Evolutionary conservation across 2,329 filamentous ascomycete species (phyloP).

Genomic region (Xylariaceae sp.): DNA sequence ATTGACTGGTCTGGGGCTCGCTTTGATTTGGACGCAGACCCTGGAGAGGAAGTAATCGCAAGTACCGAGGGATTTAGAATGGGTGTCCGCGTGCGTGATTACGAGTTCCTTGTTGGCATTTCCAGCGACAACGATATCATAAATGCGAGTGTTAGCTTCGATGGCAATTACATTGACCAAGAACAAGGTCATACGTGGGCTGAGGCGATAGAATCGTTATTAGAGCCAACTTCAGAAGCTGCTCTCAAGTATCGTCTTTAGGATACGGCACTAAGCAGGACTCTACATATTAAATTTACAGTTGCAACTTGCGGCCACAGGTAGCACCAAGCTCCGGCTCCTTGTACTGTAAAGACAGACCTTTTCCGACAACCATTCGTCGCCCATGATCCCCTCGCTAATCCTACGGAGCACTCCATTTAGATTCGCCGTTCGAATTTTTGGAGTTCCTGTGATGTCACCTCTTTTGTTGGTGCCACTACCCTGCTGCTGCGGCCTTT

Average conservation of each 20-base stretch:
- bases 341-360: too few relatives aligned
- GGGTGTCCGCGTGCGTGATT: conserved; percentile 10
- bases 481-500: not conserved
- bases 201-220: conserved; percentile 11
- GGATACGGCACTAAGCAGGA: not conserved
- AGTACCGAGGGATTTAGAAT: conserved; percentile 8
- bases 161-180: conserved; percentile 16
- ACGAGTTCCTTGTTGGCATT: conserved; percentile 14
- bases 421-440: too few relatives aligned
- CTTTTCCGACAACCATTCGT: too few relatives aligned
- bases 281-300: too few relatives aligned
- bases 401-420: too few relatives aligned
- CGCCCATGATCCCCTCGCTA: too few relatives aligned
- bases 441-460: too few relatives aligned
- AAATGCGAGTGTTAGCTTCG: conserved; percentile 12
- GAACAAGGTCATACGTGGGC: conserved; percentile 5
- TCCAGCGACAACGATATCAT: conserved; percentile 12
- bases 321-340: too few relatives aligned
- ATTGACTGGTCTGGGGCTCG: conserved; percentile 10
- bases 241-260: conserved; percentile 6
- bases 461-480: not conserved
- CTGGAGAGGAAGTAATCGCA: conserved; percentile 11
- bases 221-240: conserved; percentile 6
- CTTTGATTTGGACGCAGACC: conserved; percentile 9
- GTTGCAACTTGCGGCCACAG: too few relatives aligned